These are phyloP conservation scores for Penicillium sp. DNA, from an alignment of 2,329 filamentous ascomycete species.

Conservation along the genomic window DNA sequence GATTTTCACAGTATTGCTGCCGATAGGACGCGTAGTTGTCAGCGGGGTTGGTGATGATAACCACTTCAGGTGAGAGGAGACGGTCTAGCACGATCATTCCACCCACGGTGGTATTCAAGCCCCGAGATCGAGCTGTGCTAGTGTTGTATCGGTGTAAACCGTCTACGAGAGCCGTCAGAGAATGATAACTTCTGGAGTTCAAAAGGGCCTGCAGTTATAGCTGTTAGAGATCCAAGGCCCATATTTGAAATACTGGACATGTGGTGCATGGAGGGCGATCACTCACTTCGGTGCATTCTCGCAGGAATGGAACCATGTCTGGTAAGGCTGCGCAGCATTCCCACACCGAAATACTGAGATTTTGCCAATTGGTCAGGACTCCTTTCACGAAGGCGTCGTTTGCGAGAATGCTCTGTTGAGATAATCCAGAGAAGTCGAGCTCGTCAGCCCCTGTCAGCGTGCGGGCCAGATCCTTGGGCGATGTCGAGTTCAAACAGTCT, in stretches of 20 bases:
- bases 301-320: slow-evolving; percentile 33
- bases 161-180: slow-evolving; percentile 38
- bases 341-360: slow-evolving; percentile 36
- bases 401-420: slow-evolving; percentile 25
- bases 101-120: slow-evolving; percentile 13
- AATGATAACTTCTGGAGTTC: slow-evolving; percentile 37
- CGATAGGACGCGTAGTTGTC: slow-evolving; percentile 41
- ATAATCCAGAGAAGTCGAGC: slow-evolving; percentile 32
- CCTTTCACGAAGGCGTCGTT: slow-evolving; percentile 23
- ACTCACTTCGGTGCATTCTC: slow-evolving; percentile 39
- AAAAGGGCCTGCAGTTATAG: slow-evolving; percentile 30
- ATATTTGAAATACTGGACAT: background rate
- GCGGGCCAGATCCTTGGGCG: slow-evolving; percentile 35
- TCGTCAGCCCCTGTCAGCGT: slow-evolving; percentile 35
- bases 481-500: slow-evolving; percentile 35
- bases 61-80: slow-evolving; percentile 25
- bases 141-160: slow-evolving; percentile 39
- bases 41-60: slow-evolving; percentile 30
- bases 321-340: slow-evolving; percentile 43
- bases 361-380: slow-evolving; percentile 35
- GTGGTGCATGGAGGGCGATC: background rate
- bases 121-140: slow-evolving; percentile 23
- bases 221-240: slow-evolving; percentile 1
- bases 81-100: slow-evolving; percentile 25
- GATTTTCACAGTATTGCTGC: slow-evolving; percentile 31